Base-by-base conservation (phyloP, 1,284 basidiomycete species). In the Xerocomus alliaceus region DNA sequence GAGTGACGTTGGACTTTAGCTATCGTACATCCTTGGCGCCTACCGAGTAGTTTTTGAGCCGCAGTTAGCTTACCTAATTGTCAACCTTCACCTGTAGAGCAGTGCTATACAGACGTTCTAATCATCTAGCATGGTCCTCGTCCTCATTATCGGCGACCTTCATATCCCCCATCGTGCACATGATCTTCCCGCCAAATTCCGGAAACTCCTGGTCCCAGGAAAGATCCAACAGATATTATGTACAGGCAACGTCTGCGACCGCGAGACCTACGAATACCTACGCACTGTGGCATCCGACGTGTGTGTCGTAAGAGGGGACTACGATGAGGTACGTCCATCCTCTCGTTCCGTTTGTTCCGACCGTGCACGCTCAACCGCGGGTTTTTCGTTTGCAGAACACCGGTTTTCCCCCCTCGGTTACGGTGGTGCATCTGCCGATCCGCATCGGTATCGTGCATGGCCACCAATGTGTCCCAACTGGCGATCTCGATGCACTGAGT, bases 191-290 rank as follows among this genome's bases (percentile, higher is more conserved):
- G 83, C 87, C 24, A 98, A 98, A 80, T 99, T 99, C 81, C 97
- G 97, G 80, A 98, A 98, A 76, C 89, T 99, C 0, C 84, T 99
- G 0, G 95, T 96, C 4, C 89, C 97, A 13, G 97, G 97, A 39
- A 99, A 99, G 80, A 99, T 99, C 44, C 94, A 97, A 66, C 97
- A 99, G 78, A 97, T 99, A 65, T 85, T 99, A 35, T 97, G 95
- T 76, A 99, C 97, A 0, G 97, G 97, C 51, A 99, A 99, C 75
- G 91, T 98, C 17, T 97, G 95, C 76, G 97, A 99, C 80, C 90
- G 92, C 70, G 97, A 98, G 79, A 99, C 97, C 15, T 95, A 92
- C 73, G 97, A 98, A 72, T 99, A 98, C 79, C 83, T 99, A n/a
- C 84, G 94, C 60, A 95, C 93, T n/a, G 92, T 99, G 26, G 91